Evolutionary conservation across 352 stramenopile species (phyloP), one percentile per base, ranked within the genome.

Genomic region (Pythium aristosporum): DNA sequence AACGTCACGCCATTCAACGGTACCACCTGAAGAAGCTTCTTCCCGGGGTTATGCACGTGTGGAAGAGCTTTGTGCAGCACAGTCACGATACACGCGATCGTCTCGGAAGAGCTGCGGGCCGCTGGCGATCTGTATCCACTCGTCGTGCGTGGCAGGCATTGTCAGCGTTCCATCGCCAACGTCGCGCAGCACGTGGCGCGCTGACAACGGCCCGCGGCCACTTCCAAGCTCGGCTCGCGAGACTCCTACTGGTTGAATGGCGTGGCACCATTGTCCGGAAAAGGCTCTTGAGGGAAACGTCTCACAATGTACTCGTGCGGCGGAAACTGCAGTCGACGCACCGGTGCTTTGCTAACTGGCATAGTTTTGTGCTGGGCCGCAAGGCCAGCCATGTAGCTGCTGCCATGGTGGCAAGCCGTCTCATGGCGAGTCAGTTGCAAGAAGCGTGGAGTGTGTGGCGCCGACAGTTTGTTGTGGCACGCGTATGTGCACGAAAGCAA

Each of bases 241-340:
- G 25, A 11, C 10, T 11, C 0, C 20, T 53, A 0, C n/a, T 69
- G 5, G 28, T 53, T 5, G 20, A 1, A 3, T 71, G 65, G 65
- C 53, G 53, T 13, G 18, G 28, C 2, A 21, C 18, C 0, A 42
- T 54, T 12, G 36, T 57, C 6, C 49, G 48, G 13, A 50, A 61
- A n/a, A 44, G 28, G 25, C 23, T 46, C 5, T n/a, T 67, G 34
- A 30, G 36, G 0, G 48, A 56, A 30, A 49, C 25, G 0, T 73
- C 69, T 21, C 67, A 65, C 0, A 67, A 67, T 5, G 1, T 82
- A 7, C 12, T 87, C 2, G 49, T 61, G 2, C 66, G 67, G 6
- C 86, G 79, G 79, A 65, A 70, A 50, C 44, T 82, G 61, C 71
- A 79, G 16, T 79, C 63, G 16, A 61, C 28, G 1, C 77, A 74